phyloP scores from a whole-genome alignment of 2,329 filamentous ascomycete species.

The Xylariales sp. region DNA sequence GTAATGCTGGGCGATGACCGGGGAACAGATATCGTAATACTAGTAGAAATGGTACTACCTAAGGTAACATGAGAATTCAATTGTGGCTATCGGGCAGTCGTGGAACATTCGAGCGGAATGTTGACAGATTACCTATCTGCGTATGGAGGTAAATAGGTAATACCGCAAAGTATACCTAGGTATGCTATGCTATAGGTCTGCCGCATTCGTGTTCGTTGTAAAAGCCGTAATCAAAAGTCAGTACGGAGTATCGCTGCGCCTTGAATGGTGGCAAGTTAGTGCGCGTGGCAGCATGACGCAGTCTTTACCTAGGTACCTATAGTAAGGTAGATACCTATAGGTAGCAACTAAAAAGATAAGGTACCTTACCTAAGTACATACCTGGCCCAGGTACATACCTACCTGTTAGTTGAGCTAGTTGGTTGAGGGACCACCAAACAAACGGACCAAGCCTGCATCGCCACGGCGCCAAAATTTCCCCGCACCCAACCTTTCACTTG shows the following conservation, averaged over 20 bases:
- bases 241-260: constrained; percentile 41
- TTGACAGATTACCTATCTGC: constrained; percentile 1
- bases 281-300: constrained; percentile 29
- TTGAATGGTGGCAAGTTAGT: constrained; percentile 40
- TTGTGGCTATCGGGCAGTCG: not conserved
- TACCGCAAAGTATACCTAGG: no score
- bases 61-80: no score
- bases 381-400: no score
- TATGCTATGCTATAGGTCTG: no score
- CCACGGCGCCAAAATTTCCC: constrained; percentile 29
- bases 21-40: no score
- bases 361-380: no score
- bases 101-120: constrained; percentile 16
- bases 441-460: constrained; percentile 29
- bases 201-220: constrained; percentile 3
- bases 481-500: constrained; percentile 11
- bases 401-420: no score
- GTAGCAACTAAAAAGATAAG: no score
- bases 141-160: no score
- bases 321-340: no score
- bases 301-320: not conserved
- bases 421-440: not conserved
- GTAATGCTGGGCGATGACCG: no score
- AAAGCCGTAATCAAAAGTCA: constrained; percentile 16
- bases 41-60: no score